These are phyloP conservation scores for Rhynchosporium graminicola DNA, from an alignment of 2,329 filamentous ascomycete genomes.

Conservation along the genomic window DNA sequence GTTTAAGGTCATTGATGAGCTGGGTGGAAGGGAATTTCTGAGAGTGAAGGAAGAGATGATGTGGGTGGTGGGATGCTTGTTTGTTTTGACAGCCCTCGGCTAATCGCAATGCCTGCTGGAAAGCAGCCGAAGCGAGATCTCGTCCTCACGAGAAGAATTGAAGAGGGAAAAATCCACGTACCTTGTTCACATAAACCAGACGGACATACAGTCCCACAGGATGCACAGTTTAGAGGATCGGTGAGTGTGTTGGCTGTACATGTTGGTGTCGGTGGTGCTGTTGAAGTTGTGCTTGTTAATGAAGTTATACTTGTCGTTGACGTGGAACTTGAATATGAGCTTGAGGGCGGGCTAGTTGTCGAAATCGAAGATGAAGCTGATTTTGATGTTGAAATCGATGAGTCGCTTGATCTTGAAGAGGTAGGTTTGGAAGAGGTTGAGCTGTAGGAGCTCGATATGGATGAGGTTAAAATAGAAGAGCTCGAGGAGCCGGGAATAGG, in stretches of 20 bases:
- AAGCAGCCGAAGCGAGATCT: background rate
- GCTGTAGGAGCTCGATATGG: too few species aligned
- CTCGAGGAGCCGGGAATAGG: too few species aligned
- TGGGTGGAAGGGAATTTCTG: background rate
- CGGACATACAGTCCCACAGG: conserved; percentile 11
- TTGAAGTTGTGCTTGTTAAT: background rate
- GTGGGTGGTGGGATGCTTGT: background rate
- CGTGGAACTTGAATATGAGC: too few species aligned
- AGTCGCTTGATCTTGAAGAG: too few species aligned
- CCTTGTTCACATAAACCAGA: conserved; percentile 15
- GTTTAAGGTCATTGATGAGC: conserved; percentile 16
- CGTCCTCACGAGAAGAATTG: background rate
- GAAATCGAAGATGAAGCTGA: too few species aligned
- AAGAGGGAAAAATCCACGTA: background rate
- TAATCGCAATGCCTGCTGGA: background rate
- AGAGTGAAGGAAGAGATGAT: background rate
- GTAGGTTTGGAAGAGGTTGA: too few species aligned
- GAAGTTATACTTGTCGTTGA: background rate
- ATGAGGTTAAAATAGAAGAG: too few species aligned
- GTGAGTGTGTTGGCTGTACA: conserved; percentile 8
- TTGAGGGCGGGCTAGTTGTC: too few species aligned
- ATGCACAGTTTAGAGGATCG: conserved; percentile 14
- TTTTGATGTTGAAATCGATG: too few species aligned
- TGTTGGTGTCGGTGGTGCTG: conserved; percentile 8
- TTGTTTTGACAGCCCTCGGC: background rate